Evolutionary conservation across 2,329 filamentous ascomycete species (phyloP).

Genomic region (Neocucurbitaria cava): DNA sequence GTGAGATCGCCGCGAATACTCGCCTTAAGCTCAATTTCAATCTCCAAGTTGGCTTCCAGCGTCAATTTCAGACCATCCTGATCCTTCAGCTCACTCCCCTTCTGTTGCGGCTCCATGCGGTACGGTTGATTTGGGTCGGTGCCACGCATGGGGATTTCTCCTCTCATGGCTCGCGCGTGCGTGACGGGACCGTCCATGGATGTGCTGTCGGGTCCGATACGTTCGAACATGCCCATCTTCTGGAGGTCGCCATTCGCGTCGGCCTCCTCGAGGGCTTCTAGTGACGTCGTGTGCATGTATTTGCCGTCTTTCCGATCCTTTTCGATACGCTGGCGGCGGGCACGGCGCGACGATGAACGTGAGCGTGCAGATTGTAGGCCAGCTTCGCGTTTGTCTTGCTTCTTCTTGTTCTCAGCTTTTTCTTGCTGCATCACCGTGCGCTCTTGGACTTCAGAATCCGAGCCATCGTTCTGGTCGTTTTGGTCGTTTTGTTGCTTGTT

Average conservation of each 20-base stretch:
- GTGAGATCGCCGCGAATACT: conserved; percentile 86
- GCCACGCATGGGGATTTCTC: conserved; percentile 62
- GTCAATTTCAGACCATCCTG: conserved; percentile 74
- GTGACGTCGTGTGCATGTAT: conserved; percentile 59
- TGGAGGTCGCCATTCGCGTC: conserved; percentile 58
- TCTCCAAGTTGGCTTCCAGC: conserved; percentile 79
- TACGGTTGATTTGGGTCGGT: conserved; percentile 60
- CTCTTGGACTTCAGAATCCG: conserved; percentile 45
- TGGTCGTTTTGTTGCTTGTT: conserved; percentile 8
- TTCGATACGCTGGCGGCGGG: conserved; percentile 55
- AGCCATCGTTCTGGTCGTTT: conserved; percentile 17
- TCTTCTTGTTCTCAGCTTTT: conserved; percentile 53
- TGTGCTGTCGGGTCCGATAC: conserved; percentile 62
- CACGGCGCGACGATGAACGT: conserved; percentile 56
- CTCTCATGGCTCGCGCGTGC: conserved; percentile 59
- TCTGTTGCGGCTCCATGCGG: conserved; percentile 50
- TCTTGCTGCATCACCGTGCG: conserved; percentile 56
- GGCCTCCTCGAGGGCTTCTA: conserved; percentile 60
- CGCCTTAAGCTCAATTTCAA: conserved; percentile 86
- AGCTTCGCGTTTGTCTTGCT: conserved; percentile 47
- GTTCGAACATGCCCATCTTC: conserved; percentile 61
- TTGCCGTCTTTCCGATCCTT: conserved; percentile 56
- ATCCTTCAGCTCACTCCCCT: conserved; percentile 55
- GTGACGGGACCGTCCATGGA: conserved; percentile 65
- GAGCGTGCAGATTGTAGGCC: conserved; percentile 54